Base-by-base conservation (phyloP, 2,329 filamentous ascomycete genomes). In the Calonectria montana region DNA sequence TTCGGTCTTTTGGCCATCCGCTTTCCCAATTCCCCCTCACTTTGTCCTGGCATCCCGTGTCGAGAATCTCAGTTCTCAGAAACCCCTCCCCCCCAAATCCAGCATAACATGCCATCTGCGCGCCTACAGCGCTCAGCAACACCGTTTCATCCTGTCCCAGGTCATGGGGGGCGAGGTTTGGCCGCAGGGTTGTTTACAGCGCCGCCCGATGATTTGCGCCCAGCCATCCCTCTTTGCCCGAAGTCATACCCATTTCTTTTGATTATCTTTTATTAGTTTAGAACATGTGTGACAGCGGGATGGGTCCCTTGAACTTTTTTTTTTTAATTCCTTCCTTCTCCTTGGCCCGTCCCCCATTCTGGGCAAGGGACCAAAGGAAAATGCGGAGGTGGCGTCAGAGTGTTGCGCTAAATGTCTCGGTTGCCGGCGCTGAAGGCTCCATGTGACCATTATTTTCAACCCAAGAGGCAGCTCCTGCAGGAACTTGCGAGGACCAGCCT, bases 321-420 rank as follows among this genome's bases (percentile, higher is more conserved):
- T 68, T 31, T 55, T 55, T 37, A 50, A 61, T 16, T 35, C 48
- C 59, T 53, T 37, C 35, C n/a, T 55, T 55, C 29, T 55, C 50
- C 50, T 55, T 55, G 50, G 29, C 29, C 50, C 21, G n/a, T 37
- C 23, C 21, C n/a, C 50, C 29, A 31, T 55, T 35, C 29, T 13
- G 45, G 66, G 25, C 61, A 47, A 31, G 41, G 41, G 29, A 41
- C 29, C 29, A 50, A 21, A 27, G 47, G 64, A 65, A 63, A 70
- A 70, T 73, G 71, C 69, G 71, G 71, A 73, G 67, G 71, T 73
- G 71, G 71, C 71, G 71, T 71, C 62, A 65, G 43, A 25, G 50
- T 73, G 47, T 29, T 50, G 55, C 71, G 62, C 67, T 73, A 68
- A 53, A 41, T 70, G 67, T 70, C 67, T 70, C 67, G 41, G 67